A percentile compares a stretch with the other conserved stretches of the same genome.
Conservation (phyloP, 1,284 basidiomycete species). For the Cystobasidiaceae sp. region DNA sequence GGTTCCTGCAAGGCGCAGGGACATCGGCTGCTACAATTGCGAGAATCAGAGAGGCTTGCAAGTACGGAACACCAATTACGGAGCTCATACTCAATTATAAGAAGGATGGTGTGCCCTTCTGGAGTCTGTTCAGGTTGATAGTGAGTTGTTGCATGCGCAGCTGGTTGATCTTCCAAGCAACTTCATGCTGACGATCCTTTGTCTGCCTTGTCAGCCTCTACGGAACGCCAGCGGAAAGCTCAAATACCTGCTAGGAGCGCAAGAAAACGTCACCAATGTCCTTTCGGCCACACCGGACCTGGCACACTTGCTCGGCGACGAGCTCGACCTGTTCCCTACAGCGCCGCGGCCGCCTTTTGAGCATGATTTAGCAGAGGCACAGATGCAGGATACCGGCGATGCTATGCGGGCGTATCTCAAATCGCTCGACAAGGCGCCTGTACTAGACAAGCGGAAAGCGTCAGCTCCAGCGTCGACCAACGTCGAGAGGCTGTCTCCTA, state of each 20-base stretch:
- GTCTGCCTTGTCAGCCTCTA: constrained; percentile 31
- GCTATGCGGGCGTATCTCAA: constrained; percentile 24
- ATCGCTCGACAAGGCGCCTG: constrained; percentile 4
- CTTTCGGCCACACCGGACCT: constrained; percentile 9
- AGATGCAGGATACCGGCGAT: constrained; percentile 17
- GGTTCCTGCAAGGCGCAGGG: constrained; percentile 31
- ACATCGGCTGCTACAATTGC: constrained; percentile 3
- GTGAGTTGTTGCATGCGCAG: no score
- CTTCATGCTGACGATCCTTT: background rate
- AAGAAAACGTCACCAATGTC: constrained; percentile 27
- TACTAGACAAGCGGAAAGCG: no score
- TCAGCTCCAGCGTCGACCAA: background rate
- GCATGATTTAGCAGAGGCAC: constrained; percentile 20
- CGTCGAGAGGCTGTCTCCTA: no score
- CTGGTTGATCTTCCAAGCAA: background rate
- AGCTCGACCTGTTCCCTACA: constrained; percentile 22
- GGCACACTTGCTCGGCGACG: constrained; percentile 21
- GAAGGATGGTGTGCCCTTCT: constrained; percentile 30
- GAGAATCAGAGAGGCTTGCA: constrained; percentile 29
- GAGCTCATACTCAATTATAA: constrained; percentile 28
- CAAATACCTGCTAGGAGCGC: constrained; percentile 29
- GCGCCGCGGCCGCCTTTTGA: constrained; percentile 28
- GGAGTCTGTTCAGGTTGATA: constrained; percentile 29
- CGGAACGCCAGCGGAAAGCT: constrained; percentile 31
- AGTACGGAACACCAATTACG: constrained; percentile 1